Evolutionary conservation across 2,329 filamentous ascomycete species (phyloP).

Genomic region (Fonsecaea nubica): DNA sequence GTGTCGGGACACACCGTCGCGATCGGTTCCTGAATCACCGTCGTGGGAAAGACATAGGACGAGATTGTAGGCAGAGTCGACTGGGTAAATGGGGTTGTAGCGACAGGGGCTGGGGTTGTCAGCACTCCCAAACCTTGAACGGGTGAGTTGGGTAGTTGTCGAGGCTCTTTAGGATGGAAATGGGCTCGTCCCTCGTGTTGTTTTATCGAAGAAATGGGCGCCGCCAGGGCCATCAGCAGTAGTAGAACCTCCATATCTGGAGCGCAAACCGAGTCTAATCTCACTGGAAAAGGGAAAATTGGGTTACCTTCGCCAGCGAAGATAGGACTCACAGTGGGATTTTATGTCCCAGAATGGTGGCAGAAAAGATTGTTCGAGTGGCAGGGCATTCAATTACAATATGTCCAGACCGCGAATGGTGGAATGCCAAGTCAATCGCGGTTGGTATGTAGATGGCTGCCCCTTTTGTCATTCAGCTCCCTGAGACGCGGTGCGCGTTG

Average conservation of each 20-base stretch:
- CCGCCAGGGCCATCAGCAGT: conserved; percentile 19
- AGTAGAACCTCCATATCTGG: conserved; percentile 18
- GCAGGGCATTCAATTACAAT: conserved; percentile 17
- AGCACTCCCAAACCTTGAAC: conserved; percentile 17
- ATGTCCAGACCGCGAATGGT: conserved; percentile 11
- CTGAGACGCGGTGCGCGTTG: neutral
- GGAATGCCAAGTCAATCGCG: conserved; percentile 23
- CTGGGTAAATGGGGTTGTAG: neutral
- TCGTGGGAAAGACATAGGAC: conserved; percentile 31
- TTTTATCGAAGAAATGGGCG: conserved; percentile 6
- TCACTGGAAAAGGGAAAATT: neutral
- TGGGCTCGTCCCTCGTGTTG: conserved; percentile 28
- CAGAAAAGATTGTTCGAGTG: conserved; percentile 7
- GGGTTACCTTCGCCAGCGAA: conserved; percentile 14
- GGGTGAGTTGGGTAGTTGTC: conserved; percentile 5
- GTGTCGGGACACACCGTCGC: conserved; percentile 36
- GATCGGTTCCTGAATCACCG: conserved; percentile 33
- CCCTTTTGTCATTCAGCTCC: conserved; percentile 2
- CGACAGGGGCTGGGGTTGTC: neutral
- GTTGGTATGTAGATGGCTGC: conserved; percentile 26
- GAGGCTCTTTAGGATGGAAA: conserved; percentile 26
- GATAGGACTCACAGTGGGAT: neutral
- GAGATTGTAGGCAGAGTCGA: conserved; percentile 13
- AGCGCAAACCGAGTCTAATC: neutral
- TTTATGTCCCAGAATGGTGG: conserved; percentile 8